These are phyloP conservation scores for Chenopodium berlandieri DNA, from an alignment of 148 eudicot species.

Conservation along the genomic window DNA sequence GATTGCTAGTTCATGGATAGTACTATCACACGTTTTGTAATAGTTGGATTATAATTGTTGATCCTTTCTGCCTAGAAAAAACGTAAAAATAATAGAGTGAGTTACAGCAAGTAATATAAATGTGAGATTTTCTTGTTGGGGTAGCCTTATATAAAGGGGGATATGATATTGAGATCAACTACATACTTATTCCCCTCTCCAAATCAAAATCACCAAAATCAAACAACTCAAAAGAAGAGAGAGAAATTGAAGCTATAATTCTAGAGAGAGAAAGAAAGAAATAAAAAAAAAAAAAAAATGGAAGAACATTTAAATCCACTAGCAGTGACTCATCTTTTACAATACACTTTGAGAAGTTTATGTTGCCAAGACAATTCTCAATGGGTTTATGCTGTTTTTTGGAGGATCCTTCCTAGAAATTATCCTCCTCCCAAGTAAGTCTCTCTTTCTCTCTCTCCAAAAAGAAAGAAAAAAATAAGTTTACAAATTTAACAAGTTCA, in stretches of 20 bases:
- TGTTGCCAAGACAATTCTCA: conserved; percentile 83
- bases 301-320: conserved; percentile 83
- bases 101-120: conserved; percentile 20
- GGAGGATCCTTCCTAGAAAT: conserved; percentile 96
- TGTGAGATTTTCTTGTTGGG: conserved; percentile 28
- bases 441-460: not conserved
- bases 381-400: conserved; percentile 98
- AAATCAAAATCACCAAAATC: conserved; percentile 11
- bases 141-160: conserved; percentile 23
- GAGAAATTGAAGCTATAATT: not conserved
- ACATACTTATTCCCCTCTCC: not conserved
- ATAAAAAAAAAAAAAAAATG: conserved; percentile 33
- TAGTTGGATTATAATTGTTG: too few relatives aligned
- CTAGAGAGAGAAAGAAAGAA: conserved; percentile 8
- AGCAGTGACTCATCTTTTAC: conserved; percentile 93
- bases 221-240: not conserved
- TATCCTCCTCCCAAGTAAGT: conserved; percentile 93
- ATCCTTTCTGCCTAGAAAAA: too few relatives aligned
- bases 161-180: conserved; percentile 11
- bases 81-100: not conserved
- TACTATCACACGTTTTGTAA: too few relatives aligned
- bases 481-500: not conserved
- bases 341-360: conserved; percentile 89
- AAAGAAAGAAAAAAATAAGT: not conserved
- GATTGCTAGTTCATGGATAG: too few relatives aligned